Evolutionary conservation across 2,329 filamentous ascomycete genomes (phyloP), one percentile per base, ranked within the genome.

Genomic region (Epicoccum nigrum): DNA sequence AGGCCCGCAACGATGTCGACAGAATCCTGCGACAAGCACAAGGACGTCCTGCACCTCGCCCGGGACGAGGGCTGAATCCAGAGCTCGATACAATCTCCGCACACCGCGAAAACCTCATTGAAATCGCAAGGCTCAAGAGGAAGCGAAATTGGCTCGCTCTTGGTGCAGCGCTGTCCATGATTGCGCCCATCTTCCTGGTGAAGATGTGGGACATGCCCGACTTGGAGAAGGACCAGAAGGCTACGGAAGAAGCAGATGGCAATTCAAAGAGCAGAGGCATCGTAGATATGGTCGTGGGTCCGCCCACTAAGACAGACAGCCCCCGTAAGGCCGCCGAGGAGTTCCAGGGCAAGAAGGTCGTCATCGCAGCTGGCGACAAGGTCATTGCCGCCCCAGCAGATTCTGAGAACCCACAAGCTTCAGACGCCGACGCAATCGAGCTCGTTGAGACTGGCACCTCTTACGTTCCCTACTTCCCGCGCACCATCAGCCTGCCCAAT

Each of bases 361-460:
- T 85, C 13, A 73, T 86, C 15, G 81, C 88, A 12, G 72, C 88
- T 1, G 86, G 86, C 52, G 85, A 87, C 55, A 81, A 83, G n/a
- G 76, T 75, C 67, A 79, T 76, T 60, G 77, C 79, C 9, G 75
- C 77, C 0, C 68, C 77, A 45, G 45, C 58, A 23, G 50, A 56
- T 15, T 55, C 63, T 12, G 62, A 69, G 13, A 64, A 72, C 51
- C 68, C 69, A 0, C 65, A 60, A 15, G 62, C 67, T 17, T 57
- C 67, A 0, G 61, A 73, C 19, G 69, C 68, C 15, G 80, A 88
- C 12, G 87, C 87, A 33, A 80, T 82, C 37, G 89, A 94, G 68
- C 79, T 94, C 34, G 86, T 96, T 0, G 83, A 88, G 13, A 96
- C 92, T 0, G 91, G 91, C 12, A 92, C 92, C 60, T 86, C 81